Evolutionary conservation across 2,329 filamentous ascomycete genomes (phyloP).

Genomic region (Arachnomyces sp.): DNA sequence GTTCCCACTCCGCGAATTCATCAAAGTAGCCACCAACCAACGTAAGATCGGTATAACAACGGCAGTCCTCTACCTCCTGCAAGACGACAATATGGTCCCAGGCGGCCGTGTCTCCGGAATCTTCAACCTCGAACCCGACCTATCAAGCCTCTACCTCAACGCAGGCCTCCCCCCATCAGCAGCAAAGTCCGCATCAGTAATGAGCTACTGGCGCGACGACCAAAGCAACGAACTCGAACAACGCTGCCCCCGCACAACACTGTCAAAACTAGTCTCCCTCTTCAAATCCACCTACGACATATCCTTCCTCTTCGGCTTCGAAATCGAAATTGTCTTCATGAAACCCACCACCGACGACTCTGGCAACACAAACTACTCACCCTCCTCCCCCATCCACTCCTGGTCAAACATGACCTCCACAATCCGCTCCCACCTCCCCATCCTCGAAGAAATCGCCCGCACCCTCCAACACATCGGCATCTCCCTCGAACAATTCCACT

Average conservation of each 20-base stretch:
- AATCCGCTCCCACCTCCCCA: constrained; percentile 46
- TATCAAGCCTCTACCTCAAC: constrained; percentile 52
- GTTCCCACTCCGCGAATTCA: constrained; percentile 54
- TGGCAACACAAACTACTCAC: constrained; percentile 27
- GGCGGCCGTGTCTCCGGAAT: constrained; percentile 53
- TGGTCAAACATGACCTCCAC: constrained; percentile 62
- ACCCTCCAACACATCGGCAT: constrained; percentile 55
- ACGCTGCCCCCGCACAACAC: constrained; percentile 58
- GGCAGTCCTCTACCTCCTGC: constrained; percentile 57
- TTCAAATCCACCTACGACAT: constrained; percentile 47
- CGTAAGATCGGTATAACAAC: constrained; percentile 54
- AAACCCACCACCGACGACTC: constrained; percentile 33
- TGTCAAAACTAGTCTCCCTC: constrained; percentile 47
- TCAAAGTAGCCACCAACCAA: constrained; percentile 38
- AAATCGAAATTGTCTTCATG: constrained; percentile 71
- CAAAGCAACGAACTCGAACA: constrained; percentile 40
- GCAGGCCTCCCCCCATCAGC: constrained; percentile 39
- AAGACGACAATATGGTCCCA: constrained; percentile 52
- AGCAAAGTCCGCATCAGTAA: constrained; percentile 53
- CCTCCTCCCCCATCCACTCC: constrained; percentile 56
- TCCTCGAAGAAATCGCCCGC: constrained; percentile 58
- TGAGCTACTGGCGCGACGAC: constrained; percentile 56
- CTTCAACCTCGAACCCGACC: constrained; percentile 58
- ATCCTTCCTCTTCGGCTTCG: constrained; percentile 63
- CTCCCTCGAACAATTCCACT: constrained; percentile 62